Conservation (phyloP, 2,329 filamentous ascomycete species). For the Zymoseptoria tritici region DNA sequence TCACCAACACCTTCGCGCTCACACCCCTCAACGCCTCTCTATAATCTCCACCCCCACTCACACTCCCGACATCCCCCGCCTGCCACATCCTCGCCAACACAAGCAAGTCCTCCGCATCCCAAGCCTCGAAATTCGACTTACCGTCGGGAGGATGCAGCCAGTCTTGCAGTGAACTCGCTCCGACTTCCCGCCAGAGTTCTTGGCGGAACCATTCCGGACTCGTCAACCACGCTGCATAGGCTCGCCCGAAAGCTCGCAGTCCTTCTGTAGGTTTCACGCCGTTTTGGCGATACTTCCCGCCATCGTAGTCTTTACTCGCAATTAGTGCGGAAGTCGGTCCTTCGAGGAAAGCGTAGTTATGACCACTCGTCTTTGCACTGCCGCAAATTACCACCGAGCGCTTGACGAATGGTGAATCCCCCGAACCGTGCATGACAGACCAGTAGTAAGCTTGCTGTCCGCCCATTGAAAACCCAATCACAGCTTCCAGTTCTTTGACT, state of each 20-base stretch:
- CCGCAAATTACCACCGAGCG: background rate
- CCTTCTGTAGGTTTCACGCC: background rate
- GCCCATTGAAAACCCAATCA: slow-evolving; percentile 2
- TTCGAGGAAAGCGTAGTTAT: slow-evolving; percentile 2
- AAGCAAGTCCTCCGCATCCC: slow-evolving; percentile 2
- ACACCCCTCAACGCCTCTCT: background rate
- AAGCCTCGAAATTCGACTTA: background rate
- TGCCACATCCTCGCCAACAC: slow-evolving; percentile 5
- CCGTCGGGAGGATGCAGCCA: background rate
- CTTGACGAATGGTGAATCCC: background rate
- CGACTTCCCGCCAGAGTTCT: slow-evolving; percentile 1
- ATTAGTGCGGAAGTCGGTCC: slow-evolving; percentile 1
- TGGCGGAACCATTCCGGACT: slow-evolving; percentile 2
- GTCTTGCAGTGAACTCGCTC: background rate
- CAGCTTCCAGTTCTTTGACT: background rate
- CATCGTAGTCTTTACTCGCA: slow-evolving; percentile 1
- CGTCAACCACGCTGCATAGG: slow-evolving; percentile 1
- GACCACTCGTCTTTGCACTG: slow-evolving; percentile 1
- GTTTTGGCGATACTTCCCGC: background rate
- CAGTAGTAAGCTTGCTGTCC: slow-evolving; percentile 3
- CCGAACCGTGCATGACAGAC: background rate
- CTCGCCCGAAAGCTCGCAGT: background rate
- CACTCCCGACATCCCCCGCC: background rate
- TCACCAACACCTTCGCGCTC: slow-evolving; percentile 1
- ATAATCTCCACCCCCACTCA: background rate